Evolutionary conservation across 371 early-diverging fungal species (phyloP).

Genomic region (Zychaea mexicana): DNA sequence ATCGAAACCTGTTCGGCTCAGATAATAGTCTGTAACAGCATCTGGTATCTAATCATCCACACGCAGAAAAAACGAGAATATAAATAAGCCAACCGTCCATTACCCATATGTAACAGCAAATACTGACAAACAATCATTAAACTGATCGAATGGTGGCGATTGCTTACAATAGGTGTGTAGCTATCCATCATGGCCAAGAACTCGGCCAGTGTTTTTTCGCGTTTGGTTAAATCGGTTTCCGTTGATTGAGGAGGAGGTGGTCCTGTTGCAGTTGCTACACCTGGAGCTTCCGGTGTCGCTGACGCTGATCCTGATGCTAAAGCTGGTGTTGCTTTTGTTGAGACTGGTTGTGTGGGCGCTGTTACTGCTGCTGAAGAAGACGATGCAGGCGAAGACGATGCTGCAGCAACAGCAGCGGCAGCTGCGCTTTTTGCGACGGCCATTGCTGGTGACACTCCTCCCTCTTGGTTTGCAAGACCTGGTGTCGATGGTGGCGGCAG

Average conservation of each 20-base stretch:
- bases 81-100: too few species aligned
- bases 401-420: neutral
- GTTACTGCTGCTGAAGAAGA: neutral
- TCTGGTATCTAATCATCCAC: constrained; percentile 86
- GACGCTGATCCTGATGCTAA: too few species aligned
- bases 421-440: neutral
- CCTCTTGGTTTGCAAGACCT: neutral
- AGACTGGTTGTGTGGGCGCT: neutral
- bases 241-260: neutral
- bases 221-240: constrained; percentile 49
- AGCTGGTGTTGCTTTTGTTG: neutral
- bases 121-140: too few species aligned
- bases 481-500: constrained; percentile 14
- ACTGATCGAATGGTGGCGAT: too few species aligned
- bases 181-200: constrained; percentile 87
- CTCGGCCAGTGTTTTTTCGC: constrained; percentile 82
- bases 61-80: neutral
- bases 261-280: neutral
- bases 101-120: neutral
- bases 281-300: neutral
- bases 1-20: constrained; percentile 92
- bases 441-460: neutral
- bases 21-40: constrained; percentile 94
- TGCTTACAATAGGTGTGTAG: constrained; percentile 82
- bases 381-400: neutral